These are phyloP conservation scores for Hypoxylon lenormandii DNA, from an alignment of 495 filamentous ascomycete genomes.

Conservation along the genomic window DNA sequence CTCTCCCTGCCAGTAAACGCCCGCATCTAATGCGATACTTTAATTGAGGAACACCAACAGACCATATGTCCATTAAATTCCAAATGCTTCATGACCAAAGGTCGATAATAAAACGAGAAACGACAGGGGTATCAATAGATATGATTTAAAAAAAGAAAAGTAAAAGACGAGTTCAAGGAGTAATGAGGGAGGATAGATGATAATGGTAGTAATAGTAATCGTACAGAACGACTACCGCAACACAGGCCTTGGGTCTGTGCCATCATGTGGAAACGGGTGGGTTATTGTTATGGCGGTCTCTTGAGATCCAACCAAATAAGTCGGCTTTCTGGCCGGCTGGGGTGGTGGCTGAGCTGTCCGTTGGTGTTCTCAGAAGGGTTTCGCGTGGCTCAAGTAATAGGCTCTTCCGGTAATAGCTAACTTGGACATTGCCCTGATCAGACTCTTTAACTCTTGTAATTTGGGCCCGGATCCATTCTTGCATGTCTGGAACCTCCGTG, in stretches of 20 bases:
- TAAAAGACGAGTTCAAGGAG: constrained; percentile 18
- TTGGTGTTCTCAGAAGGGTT: constrained; percentile 60
- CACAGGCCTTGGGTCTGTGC: background rate
- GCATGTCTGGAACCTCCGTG: constrained; percentile 84
- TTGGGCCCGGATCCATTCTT: constrained; percentile 91
- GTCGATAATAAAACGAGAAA: constrained; percentile 45
- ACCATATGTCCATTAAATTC: constrained; percentile 35
- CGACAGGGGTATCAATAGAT: constrained; percentile 50
- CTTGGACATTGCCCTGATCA: constrained; percentile 82
- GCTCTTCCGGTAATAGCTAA: constrained; percentile 85
- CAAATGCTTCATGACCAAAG: constrained; percentile 45
- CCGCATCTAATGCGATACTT: constrained; percentile 43
- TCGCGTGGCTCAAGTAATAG: constrained; percentile 88
- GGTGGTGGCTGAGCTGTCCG: constrained; percentile 56
- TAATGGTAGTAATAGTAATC: constrained; percentile 5
- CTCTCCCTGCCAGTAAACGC: constrained; percentile 37
- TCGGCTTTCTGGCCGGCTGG: constrained; percentile 44
- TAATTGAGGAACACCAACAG: constrained; percentile 36
- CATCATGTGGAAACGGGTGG: constrained; percentile 41
- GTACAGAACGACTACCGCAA: constrained; percentile 1
- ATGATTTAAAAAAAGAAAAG: constrained; percentile 4
- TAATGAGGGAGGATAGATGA: constrained; percentile 18
- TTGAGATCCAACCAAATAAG: constrained; percentile 54
- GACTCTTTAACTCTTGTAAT: constrained; percentile 81
- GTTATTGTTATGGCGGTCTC: constrained; percentile 50